Percentiles rank a stretch among this genome's conserved stretches.
Evolutionary conservation across 1,139 yeast species (phyloP).

Genomic region (Taphrina flavorubra): DNA sequence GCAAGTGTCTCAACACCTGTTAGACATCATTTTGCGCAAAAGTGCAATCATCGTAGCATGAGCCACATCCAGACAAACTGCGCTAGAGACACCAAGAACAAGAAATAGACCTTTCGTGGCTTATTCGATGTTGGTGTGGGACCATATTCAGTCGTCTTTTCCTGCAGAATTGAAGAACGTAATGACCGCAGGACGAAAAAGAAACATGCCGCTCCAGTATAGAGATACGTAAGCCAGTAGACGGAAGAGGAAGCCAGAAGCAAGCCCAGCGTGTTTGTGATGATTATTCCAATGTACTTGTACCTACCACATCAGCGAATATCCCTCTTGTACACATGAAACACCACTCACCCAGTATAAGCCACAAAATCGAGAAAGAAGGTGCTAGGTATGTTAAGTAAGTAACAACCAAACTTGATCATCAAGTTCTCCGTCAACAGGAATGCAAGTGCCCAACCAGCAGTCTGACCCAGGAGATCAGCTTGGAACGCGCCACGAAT

Average conservation of each 20-base stretch:
- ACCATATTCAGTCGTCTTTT: conserved; percentile 59
- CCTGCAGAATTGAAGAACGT: conserved; percentile 73
- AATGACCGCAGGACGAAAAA: conserved; percentile 74
- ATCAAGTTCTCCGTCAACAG: conserved; percentile 71
- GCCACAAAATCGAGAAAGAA: conserved; percentile 79
- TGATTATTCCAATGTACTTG: conserved; percentile 75
- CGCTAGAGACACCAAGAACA: conserved; percentile 82
- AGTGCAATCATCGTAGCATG: conserved; percentile 51
- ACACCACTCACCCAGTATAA: conserved; percentile 65
- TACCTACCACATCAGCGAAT: conserved; percentile 53
- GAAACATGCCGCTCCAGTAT: conserved; percentile 55
- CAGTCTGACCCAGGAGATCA: conserved; percentile 82
- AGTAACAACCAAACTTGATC: conserved; percentile 67
- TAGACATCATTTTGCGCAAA: background rate
- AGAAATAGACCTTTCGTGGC: conserved; percentile 72
- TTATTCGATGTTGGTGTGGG: conserved; percentile 72
- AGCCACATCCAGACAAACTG: conserved; percentile 71
- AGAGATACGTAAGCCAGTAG: conserved; percentile 55
- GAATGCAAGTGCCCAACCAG: conserved; percentile 89
- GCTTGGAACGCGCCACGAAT: conserved; percentile 91
- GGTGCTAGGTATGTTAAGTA: conserved; percentile 57
- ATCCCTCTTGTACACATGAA: background rate
- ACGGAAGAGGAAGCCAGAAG: conserved; percentile 55
- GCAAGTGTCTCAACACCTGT: too few species aligned
- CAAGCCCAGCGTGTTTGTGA: conserved; percentile 53